Evolutionary conservation across 2,329 filamentous ascomycete species (phyloP), one percentile per base, ranked within the genome.

Genomic region (Aspergillus carbonarius): DNA sequence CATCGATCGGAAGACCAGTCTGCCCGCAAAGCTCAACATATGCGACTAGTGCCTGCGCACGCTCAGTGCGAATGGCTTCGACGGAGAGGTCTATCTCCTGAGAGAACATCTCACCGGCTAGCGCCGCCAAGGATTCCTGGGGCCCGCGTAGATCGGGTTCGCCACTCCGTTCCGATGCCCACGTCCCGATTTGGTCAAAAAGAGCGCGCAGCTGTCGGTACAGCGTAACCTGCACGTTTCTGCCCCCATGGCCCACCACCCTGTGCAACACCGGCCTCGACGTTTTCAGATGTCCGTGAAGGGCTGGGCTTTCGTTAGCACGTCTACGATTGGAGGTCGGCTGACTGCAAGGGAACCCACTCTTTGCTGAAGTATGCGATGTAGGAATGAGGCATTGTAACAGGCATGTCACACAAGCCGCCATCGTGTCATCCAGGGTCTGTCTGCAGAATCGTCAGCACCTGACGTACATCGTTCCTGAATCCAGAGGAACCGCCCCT

Each of bases 351-450:
- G 32, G 18, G 7, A 40, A 68, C 69, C 63, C 48, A 72, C 72
- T 69, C 65, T 66, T 50, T 30, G 60, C 58, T 23, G 68, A 59
- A 30, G 51, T 57, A 47, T 64, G 60, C 35, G 66, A 61, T 20
- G 64, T 57, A 47, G 72, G 66, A 65, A 73, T 74, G 47, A 77
- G 58, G 62, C 74, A 76, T 58, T 72, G 71, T 39, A 78, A 60
- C 23, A 78, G 64, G 55, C 75, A 77, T 63, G 72, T 68, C 8
- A 76, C 68, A 59, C 72, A 70, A 37, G 76, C 74, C 54, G 71
- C 72, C 53, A 78, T 67, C 17, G 73, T 78, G 47, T 76, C 70
- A 46, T 72, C 70, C 54, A 68, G 59, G 42, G 68, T 73, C 63
- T 64, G 60, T 54, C 65, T 66, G 30, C 17, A 32, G 37, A 17